Percentiles rank a stretch among this genome's conserved stretches.
Conservation (phyloP, 1,139 yeast genomes). For the Suhomyces wounanorum region DNA sequence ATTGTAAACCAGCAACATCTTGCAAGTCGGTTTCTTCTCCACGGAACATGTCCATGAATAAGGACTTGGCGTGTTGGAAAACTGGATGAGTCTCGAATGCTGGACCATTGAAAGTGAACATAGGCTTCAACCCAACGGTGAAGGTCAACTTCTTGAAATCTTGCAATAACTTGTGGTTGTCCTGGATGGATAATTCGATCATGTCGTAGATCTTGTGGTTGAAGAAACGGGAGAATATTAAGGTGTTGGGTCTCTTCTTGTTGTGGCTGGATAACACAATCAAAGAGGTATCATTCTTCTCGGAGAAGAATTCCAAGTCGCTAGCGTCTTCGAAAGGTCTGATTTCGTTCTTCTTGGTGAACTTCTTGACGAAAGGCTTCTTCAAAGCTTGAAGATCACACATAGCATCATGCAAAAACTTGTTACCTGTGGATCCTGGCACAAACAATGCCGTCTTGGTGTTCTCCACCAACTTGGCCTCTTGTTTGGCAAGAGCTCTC, state of each 20-base stretch:
- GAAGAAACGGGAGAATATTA: conserved; percentile 87
- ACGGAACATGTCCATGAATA: conserved; percentile 87
- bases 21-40: conserved; percentile 83
- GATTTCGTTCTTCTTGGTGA: conserved; percentile 82
- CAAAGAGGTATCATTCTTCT: conserved; percentile 88
- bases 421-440: conserved; percentile 83
- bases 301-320: conserved; percentile 85
- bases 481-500: conserved; percentile 87
- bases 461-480: conserved; percentile 87
- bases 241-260: conserved; percentile 90
- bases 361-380: conserved; percentile 88
- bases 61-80: conserved; percentile 80
- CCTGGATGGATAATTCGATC: conserved; percentile 82
- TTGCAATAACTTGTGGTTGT: conserved; percentile 66
- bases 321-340: conserved; percentile 93
- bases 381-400: conserved; percentile 87
- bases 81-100: conserved; percentile 89
- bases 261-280: conserved; percentile 80
- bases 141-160: conserved; percentile 85
- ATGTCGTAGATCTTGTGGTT: conserved; percentile 89
- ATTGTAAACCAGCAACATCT: conserved; percentile 94
- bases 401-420: conserved; percentile 84
- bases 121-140: conserved; percentile 88
- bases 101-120: conserved; percentile 92
- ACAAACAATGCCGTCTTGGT: conserved; percentile 87